These are phyloP conservation scores for Pachysandra terminalis DNA, from an alignment of 164 flowering plant species.

Conservation along the genomic window DNA sequence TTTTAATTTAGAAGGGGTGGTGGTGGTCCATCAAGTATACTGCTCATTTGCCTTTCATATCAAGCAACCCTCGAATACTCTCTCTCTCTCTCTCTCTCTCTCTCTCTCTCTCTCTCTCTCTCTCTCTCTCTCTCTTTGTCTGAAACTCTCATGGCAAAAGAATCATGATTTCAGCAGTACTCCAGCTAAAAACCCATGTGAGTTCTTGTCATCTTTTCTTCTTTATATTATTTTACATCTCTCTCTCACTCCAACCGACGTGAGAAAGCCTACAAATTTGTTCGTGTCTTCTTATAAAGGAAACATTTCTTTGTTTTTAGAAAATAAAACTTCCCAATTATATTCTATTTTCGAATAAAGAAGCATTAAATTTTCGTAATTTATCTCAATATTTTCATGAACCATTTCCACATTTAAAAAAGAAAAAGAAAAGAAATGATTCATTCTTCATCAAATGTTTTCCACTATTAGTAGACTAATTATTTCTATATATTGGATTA, in stretches of 20 bases:
- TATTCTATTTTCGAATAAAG: neutral
- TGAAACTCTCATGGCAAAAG: conserved; percentile 66
- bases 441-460: conserved; percentile 6
- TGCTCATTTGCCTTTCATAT: conserved; percentile 78
- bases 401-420: neutral
- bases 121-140: conserved; percentile 37
- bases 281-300: conserved; percentile 15
- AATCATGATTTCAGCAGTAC: conserved; percentile 40
- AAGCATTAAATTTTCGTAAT: neutral
- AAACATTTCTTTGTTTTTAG: conserved; percentile 4
- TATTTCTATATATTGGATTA: too few relatives aligned
- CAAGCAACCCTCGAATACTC: conserved; percentile 65
- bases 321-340: neutral
- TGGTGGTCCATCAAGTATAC: conserved; percentile 79
- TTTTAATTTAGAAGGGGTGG: conserved; percentile 34
- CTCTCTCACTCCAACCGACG: conserved; percentile 1
- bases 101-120: conserved; percentile 37
- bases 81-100: conserved; percentile 36
- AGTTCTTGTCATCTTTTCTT: neutral
- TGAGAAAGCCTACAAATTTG: conserved; percentile 30
- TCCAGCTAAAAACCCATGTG: conserved; percentile 7
- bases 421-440: too few relatives aligned
- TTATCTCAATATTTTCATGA: neutral
- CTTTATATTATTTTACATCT: neutral
- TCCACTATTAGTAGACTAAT: neutral